A percentile compares a stretch with the other conserved stretches of the same genome.
These are phyloP conservation scores for Trypanosoma grayi DNA, from an alignment of 208 protist species.

Conservation along the genomic window DNA sequence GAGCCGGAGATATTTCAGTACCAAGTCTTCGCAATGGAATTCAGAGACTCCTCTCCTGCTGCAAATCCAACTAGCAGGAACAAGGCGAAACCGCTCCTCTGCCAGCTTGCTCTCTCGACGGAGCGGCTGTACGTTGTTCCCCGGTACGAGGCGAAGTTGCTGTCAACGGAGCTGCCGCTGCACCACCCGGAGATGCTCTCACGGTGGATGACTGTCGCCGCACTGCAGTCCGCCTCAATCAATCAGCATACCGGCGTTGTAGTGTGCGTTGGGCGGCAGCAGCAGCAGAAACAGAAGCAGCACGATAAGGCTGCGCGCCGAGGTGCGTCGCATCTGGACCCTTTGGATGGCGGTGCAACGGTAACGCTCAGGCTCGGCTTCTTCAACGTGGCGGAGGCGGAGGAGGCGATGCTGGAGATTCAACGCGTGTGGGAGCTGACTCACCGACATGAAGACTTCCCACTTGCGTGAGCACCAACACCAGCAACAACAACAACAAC, in stretches of 20 bases:
- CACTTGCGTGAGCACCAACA: neutral
- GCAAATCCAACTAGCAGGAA: neutral
- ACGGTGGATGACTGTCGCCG: slow-evolving; percentile 16
- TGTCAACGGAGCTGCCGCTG: slow-evolving; percentile 17
- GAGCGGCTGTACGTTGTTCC: slow-evolving; percentile 21
- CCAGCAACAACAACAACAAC: neutral
- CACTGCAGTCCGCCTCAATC: slow-evolving; percentile 1
- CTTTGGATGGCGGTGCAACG: neutral
- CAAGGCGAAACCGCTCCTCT: slow-evolving; percentile 7
- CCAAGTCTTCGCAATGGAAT: slow-evolving; percentile 22
- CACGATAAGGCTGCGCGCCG: neutral
- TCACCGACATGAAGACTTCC: slow-evolving; percentile 17
- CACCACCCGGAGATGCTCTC: slow-evolving; percentile 16
- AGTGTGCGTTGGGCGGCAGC: slow-evolving; percentile 1
- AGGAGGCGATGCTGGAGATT: slow-evolving; percentile 26
- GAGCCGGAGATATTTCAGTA: slow-evolving; percentile 24
- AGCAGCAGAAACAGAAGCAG: neutral
- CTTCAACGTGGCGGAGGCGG: slow-evolving; percentile 6
- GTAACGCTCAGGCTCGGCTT: slow-evolving; percentile 16
- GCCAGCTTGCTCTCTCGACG: slow-evolving; percentile 23
- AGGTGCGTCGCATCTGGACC: neutral
- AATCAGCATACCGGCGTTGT: slow-evolving; percentile 6
- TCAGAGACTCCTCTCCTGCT: neutral
- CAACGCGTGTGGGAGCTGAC: slow-evolving; percentile 24
- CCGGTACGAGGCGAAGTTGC: slow-evolving; percentile 8